Evolutionary conservation across 2,329 filamentous ascomycete genomes (phyloP).

Genomic region (Penicillium freii): DNA sequence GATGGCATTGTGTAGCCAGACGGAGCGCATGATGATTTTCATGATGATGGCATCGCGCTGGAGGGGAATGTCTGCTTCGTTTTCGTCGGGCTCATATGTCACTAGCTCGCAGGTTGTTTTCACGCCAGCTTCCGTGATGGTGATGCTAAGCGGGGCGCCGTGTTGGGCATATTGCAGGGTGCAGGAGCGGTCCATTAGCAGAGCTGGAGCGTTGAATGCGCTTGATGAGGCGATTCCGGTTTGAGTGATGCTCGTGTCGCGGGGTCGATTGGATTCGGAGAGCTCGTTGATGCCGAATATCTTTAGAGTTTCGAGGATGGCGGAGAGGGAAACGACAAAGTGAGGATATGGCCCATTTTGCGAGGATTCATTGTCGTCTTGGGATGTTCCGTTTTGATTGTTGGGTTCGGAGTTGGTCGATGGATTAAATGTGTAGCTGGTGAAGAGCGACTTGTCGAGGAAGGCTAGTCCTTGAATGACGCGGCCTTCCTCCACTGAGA

Average conservation of each 20-base stretch:
- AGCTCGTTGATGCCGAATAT: slow-evolving; percentile 81
- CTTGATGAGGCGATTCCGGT: slow-evolving; percentile 51
- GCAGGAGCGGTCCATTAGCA: slow-evolving; percentile 83
- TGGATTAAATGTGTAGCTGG: slow-evolving; percentile 71
- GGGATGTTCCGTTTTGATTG: slow-evolving; percentile 13
- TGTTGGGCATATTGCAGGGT: slow-evolving; percentile 72
- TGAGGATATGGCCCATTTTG: slow-evolving; percentile 53
- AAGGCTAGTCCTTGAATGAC: slow-evolving; percentile 90
- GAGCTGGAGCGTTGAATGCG: slow-evolving; percentile 77
- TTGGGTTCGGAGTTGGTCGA: slow-evolving; percentile 22
- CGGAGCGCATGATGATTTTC: slow-evolving; percentile 87
- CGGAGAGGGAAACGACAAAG: slow-evolving; percentile 84
- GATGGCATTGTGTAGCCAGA: slow-evolving; percentile 53
- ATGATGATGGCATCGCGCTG: slow-evolving; percentile 74
- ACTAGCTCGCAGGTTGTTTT: slow-evolving; percentile 86
- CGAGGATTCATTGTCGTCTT: slow-evolving; percentile 40
- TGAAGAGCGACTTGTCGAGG: slow-evolving; percentile 85
- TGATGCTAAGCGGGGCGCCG: slow-evolving; percentile 78
- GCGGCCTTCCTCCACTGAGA: slow-evolving; percentile 82
- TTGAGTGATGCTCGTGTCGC: slow-evolving; percentile 33
- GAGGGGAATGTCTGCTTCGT: slow-evolving; percentile 68
- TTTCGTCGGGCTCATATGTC: slow-evolving; percentile 75
- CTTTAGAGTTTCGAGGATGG: slow-evolving; percentile 88
- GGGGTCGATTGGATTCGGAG: slow-evolving; percentile 36
- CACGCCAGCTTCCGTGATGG: slow-evolving; percentile 80